Conservation (phyloP, 164 flowering plant species). For the Nelumbo lutea region DNA sequence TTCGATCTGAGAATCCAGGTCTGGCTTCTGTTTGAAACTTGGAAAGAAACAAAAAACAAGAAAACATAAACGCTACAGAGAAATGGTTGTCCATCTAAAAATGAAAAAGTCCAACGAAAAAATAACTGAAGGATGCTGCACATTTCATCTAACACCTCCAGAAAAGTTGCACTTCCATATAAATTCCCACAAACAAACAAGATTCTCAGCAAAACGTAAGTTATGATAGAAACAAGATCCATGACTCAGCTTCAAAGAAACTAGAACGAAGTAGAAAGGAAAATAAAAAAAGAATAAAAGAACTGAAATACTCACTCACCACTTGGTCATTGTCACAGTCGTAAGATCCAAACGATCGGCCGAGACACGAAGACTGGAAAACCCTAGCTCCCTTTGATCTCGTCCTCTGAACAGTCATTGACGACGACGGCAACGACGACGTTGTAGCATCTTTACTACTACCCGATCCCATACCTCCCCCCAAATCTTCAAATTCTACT, state of each 20-base stretch:
- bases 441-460: not conserved
- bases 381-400: conserved; percentile 27
- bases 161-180: not conserved
- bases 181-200: not conserved
- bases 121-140: not conserved
- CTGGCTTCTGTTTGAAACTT: too few species aligned
- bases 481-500: not conserved
- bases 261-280: too few species aligned
- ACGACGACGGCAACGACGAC: conserved; percentile 9
- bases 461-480: not conserved
- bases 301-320: conserved; percentile 15
- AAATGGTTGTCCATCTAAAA: not conserved
- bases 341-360: conserved; percentile 37
- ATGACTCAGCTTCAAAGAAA: too few species aligned
- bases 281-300: not conserved
- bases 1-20: too few species aligned
- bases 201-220: not conserved
- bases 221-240: not conserved
- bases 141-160: not conserved
- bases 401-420: conserved; percentile 11
- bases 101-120: too few species aligned
- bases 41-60: not conserved
- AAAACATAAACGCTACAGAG: not conserved
- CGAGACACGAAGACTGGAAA: conserved; percentile 53
- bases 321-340: conserved; percentile 21